A percentile compares a stretch with the other conserved stretches of the same genome.
Conservation (phyloP, 768 basidiomycete genomes). For the Kwoniella sp. region DNA sequence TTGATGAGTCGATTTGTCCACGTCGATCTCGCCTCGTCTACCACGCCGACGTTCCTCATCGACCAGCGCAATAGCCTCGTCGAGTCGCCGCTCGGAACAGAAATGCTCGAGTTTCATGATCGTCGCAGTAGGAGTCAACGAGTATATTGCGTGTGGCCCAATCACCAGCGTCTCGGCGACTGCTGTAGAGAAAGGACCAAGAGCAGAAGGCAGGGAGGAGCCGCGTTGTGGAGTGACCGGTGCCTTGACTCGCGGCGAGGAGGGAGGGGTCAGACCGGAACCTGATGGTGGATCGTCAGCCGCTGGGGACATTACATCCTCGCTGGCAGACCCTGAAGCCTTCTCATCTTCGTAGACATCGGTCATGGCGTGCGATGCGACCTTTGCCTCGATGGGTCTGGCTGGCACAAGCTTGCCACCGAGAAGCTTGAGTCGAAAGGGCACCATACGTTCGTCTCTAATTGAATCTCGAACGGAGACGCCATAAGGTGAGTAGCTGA, state of each 20-base stretch:
- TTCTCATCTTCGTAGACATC: not conserved
- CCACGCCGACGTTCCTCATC: slow-evolving; percentile 46
- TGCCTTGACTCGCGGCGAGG: slow-evolving; percentile 31
- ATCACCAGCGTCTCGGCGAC: slow-evolving; percentile 39
- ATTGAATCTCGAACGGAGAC: slow-evolving; percentile 31
- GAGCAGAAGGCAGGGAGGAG: slow-evolving; percentile 26
- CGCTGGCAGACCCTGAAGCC: not conserved
- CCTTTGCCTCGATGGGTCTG: slow-evolving; percentile 9
- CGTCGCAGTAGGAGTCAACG: slow-evolving; percentile 31
- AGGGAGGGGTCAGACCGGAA: slow-evolving; percentile 47
- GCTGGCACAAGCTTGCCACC: slow-evolving; percentile 25
- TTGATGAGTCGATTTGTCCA: slow-evolving; percentile 44
- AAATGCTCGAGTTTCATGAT: slow-evolving; percentile 30
- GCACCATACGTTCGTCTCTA: slow-evolving; percentile 35
- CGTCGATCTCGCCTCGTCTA: slow-evolving; percentile 45
- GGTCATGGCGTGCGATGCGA: not conserved
- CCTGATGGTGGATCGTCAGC: slow-evolving; percentile 44
- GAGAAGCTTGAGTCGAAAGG: slow-evolving; percentile 24
- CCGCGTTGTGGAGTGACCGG: slow-evolving; percentile 27
- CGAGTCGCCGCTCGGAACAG: slow-evolving; percentile 27
- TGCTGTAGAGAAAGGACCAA: slow-evolving; percentile 34
- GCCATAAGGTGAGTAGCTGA: slow-evolving; percentile 46
- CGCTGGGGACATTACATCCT: slow-evolving; percentile 4
- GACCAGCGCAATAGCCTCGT: slow-evolving; percentile 39
- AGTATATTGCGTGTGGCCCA: slow-evolving; percentile 34